Conservation (phyloP, 2,329 filamentous ascomycete species). For the Cladobotryum mycophilum region DNA sequence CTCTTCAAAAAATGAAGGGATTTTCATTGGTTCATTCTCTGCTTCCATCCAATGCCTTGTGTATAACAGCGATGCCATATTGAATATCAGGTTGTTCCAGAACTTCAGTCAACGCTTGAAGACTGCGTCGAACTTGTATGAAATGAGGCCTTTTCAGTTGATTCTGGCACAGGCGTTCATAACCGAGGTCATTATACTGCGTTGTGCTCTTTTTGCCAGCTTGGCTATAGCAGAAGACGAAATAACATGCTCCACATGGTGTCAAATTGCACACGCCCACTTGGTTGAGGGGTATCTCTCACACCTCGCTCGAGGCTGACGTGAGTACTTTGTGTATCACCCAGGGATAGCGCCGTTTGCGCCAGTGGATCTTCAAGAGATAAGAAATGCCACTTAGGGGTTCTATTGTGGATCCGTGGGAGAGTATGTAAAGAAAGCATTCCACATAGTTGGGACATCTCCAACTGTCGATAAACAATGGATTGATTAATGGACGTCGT, state of each 20-base stretch:
- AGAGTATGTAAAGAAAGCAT: not conserved
- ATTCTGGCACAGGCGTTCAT: constrained; percentile 10
- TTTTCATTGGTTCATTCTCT: constrained; percentile 20
- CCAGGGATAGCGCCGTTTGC: not conserved
- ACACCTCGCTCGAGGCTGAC: constrained; percentile 14
- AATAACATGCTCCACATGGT: constrained; percentile 24
- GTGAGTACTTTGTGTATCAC: constrained; percentile 4
- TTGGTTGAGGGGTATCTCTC: constrained; percentile 16
- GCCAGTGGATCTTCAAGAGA: constrained; percentile 8
- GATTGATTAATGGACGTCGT: too few species aligned
- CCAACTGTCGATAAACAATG: too few species aligned
- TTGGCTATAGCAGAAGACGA: constrained; percentile 4
- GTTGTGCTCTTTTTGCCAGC: not conserved
- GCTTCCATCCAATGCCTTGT: not conserved
- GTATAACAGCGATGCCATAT: too few species aligned
- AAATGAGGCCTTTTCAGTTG: constrained; percentile 12
- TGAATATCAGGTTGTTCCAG: too few species aligned
- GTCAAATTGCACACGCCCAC: constrained; percentile 22
- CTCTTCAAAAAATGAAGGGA: constrained; percentile 27
- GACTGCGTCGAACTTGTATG: constrained; percentile 4
- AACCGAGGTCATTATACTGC: constrained; percentile 1
- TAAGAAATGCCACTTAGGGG: constrained; percentile 4
- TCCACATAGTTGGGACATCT: too few species aligned
- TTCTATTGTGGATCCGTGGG: constrained; percentile 18
- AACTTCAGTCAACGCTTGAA: not conserved